These are phyloP conservation scores for Solanum hybrid DNA, from an alignment of 305 asterid species.

Conservation along the genomic window DNA sequence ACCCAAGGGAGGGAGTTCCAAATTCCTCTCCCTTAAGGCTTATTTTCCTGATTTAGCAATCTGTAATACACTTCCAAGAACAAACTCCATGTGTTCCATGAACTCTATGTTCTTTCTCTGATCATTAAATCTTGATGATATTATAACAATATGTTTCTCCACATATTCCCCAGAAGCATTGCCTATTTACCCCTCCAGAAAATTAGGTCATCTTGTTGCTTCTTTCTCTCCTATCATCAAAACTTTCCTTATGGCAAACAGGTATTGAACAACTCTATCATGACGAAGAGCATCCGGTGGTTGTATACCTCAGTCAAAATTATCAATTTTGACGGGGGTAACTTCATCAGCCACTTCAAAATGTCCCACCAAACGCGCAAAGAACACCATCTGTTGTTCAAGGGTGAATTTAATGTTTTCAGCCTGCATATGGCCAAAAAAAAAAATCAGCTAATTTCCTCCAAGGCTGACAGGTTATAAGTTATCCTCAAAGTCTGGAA, in stretches of 20 bases:
- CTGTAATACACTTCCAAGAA: background rate
- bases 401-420: constrained; percentile 86
- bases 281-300: background rate
- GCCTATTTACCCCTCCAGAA: background rate
- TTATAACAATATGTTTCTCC: background rate
- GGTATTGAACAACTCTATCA: background rate
- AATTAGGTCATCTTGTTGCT: background rate
- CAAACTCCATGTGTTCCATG: background rate
- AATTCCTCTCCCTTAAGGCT: background rate
- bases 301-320: constrained; percentile 41
- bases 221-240: background rate
- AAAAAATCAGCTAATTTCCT: background rate
- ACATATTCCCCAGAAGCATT: background rate
- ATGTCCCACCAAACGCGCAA: constrained; percentile 74
- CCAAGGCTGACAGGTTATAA: background rate
- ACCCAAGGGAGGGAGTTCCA: background rate
- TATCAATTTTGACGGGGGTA: constrained; percentile 61
- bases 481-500: background rate
- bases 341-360: constrained; percentile 72
- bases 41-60: background rate
- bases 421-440: constrained; percentile 37
- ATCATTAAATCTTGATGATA: background rate
- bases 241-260: background rate
- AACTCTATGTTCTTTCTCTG: background rate
- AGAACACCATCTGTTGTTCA: constrained; percentile 88